These are phyloP conservation scores for Colletotrichum orchidophilum DNA, from an alignment of 2,329 filamentous ascomycete genomes.

Conservation along the genomic window DNA sequence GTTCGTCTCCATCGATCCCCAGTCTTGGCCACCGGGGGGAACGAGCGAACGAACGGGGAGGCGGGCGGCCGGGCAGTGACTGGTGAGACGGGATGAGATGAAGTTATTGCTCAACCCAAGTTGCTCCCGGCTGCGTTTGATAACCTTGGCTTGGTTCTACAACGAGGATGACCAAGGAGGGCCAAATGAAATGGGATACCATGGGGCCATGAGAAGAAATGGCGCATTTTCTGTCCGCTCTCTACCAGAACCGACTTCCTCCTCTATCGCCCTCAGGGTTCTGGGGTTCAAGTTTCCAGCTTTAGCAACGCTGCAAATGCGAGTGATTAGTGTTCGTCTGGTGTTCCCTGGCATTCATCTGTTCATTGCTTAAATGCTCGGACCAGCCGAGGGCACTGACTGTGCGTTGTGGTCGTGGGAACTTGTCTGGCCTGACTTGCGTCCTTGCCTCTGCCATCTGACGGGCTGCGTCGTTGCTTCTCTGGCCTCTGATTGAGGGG, in stretches of 20 bases:
- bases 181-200: not conserved
- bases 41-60: slow-evolving; percentile 3
- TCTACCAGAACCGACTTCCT: not conserved
- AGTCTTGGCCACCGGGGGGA: slow-evolving; percentile 4
- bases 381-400: not conserved
- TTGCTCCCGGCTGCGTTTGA: not conserved
- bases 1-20: not conserved
- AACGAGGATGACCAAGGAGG: not conserved
- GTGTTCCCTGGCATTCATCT: slow-evolving; percentile 5
- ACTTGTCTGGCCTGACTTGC: no score
- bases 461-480: slow-evolving; percentile 13
- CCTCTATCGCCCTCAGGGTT: not conserved
- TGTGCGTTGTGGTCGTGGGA: not conserved
- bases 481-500: slow-evolving; percentile 11
- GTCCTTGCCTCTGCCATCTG: not conserved
- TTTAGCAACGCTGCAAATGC: not conserved
- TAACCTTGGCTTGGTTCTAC: not conserved
- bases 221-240: not conserved
- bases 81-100: not conserved
- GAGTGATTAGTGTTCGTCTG: not conserved
- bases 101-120: not conserved
- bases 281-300: no score
- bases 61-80: not conserved
- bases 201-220: slow-evolving; percentile 2
- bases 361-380: not conserved